Evolutionary conservation across 495 filamentous ascomycete genomes (phyloP), one percentile per base, ranked within the genome.

Genomic region (Bacidia gigantensis): DNA sequence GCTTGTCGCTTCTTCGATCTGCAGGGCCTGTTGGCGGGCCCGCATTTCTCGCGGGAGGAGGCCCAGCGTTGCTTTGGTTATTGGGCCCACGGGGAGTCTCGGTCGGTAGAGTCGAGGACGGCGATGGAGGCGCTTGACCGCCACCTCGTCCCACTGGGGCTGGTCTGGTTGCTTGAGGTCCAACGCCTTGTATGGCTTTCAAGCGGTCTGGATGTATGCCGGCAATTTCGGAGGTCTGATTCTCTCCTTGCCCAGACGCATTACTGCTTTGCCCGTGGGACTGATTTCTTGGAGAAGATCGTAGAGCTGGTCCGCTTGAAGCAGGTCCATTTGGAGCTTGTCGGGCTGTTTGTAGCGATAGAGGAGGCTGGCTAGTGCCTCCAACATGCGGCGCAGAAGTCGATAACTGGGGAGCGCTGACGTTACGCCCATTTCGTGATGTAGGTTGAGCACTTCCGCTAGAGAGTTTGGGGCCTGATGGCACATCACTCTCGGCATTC

Each of bases 121-220:
- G 50, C 29, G 59, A 42, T 24, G 49, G 58, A n/a, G 55, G 42
- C 48, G 25, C 53, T 40, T 49, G 22, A 3, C 32, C 32, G 12
- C 11, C 23, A 18, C 46, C 44, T 55, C 55, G 29, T 20, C 47
- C 42, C 14, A 26, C 32, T 51, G 58, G 35, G 24, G 22, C 35
- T 46, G 54, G 17, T 21, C 38, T 43, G 44, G 26, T 58, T 3
- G 51, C 42, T n/a, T 41, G 26, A 25, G 41, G 46, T 11, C 26
- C 50, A 3, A 49, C 38, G 18, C 55, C 58, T 49, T 58, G 58
- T 10, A 62, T 55, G n/a, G 57, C 55, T 17, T 60, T 62, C 14
- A 62, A n/a, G 10, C 60, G 57, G 50, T 62, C 60, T 7, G 60
- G 60, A 44, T 62, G 60, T 32, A 62, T 56, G 26, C 57, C 55